These are phyloP conservation scores for Leptographium flavum DNA, from an alignment of 2,329 filamentous ascomycete genomes.

Conservation along the genomic window DNA sequence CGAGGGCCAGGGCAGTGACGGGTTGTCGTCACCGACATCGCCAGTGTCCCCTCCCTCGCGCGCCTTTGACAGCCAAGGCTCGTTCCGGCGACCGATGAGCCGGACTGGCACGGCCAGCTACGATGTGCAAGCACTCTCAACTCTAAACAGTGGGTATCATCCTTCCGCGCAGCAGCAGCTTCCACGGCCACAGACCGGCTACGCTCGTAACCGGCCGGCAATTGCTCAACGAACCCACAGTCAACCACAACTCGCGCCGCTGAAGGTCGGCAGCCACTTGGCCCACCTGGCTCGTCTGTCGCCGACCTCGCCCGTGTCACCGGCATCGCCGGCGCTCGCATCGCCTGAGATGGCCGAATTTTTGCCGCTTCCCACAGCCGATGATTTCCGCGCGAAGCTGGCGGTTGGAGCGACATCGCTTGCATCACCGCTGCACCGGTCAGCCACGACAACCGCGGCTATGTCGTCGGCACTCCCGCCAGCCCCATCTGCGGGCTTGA, in stretches of 20 bases:
- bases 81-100: slow-evolving; percentile 16
- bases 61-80: background rate
- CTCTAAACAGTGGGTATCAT: slow-evolving; percentile 16
- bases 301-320: slow-evolving; percentile 18
- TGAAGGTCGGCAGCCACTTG: slow-evolving; percentile 18
- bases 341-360: background rate
- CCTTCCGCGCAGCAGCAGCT: slow-evolving; percentile 10
- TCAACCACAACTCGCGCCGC: slow-evolving; percentile 31
- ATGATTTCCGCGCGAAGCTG: background rate
- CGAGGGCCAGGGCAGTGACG: background rate
- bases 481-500: background rate
- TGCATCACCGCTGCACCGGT: background rate
- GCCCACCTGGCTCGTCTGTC: slow-evolving; percentile 1
- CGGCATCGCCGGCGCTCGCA: slow-evolving; percentile 3
- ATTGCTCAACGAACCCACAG: slow-evolving; percentile 30
- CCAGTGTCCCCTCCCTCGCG: background rate
- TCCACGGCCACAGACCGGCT: slow-evolving; percentile 38
- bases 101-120: slow-evolving; percentile 18
- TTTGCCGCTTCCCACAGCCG: background rate
- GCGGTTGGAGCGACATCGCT: slow-evolving; percentile 8
- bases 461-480: too few species aligned
- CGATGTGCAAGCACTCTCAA: slow-evolving; percentile 20
- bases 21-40: slow-evolving; percentile 4
- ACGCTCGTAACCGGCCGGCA: slow-evolving; percentile 31
- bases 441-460: background rate